phyloP scores from a whole-genome alignment of 352 stramenopile species.

The Globisporangium polare region DNA sequence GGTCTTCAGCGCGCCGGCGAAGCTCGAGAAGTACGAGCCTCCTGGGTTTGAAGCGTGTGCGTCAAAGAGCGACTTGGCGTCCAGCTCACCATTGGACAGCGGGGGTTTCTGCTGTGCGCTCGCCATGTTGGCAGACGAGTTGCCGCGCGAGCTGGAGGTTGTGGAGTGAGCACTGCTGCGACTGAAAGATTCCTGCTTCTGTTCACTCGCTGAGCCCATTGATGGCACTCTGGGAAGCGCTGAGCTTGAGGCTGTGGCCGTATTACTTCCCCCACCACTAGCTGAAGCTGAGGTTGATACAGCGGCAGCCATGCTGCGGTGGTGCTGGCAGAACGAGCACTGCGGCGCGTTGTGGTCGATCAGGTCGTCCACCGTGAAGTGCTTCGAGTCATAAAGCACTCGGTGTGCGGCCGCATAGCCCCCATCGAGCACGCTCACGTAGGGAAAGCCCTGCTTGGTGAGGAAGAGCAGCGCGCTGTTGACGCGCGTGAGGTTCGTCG shows the following conservation, averaged over 20 bases:
- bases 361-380: constrained; percentile 62
- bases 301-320: constrained; percentile 23
- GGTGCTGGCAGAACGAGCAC: constrained; percentile 62
- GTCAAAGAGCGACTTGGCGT: constrained; percentile 42
- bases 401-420: constrained; percentile 64
- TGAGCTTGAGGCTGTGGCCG: background rate
- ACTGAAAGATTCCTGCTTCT: constrained; percentile 12
- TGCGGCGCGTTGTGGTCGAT: constrained; percentile 64
- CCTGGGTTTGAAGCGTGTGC: constrained; percentile 12
- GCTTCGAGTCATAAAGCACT: constrained; percentile 41
- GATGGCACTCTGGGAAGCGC: no score
- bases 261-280: background rate
- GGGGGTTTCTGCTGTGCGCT: background rate
- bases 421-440: constrained; percentile 71
- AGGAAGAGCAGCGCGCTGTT: constrained; percentile 72
- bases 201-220: background rate
- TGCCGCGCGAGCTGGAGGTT: background rate
- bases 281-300: background rate
- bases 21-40: constrained; percentile 66
- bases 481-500: constrained; percentile 60
- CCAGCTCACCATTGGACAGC: constrained; percentile 17
- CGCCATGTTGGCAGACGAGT: background rate
- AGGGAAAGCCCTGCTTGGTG: constrained; percentile 64
- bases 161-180: background rate
- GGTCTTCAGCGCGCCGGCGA: constrained; percentile 63